phyloP scores from a whole-genome alignment of 768 basidiomycete genomes.

The Rossbeevera mucosa region DNA sequence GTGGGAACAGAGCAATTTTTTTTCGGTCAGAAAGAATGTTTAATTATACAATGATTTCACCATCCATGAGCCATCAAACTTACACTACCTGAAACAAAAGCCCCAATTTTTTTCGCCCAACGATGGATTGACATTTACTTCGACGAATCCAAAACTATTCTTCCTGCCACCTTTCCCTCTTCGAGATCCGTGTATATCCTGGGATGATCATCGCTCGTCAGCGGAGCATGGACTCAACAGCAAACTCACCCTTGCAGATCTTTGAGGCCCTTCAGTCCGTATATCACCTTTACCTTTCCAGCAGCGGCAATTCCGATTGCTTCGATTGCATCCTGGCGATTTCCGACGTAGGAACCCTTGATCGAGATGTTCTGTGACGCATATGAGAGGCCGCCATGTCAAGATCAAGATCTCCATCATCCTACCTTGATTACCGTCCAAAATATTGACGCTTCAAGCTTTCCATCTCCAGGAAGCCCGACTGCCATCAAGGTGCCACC shows the following conservation, averaged over 20 bases:
- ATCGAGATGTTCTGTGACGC: slow-evolving; percentile 21
- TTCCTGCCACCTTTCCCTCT: slow-evolving; percentile 40
- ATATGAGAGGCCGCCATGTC: background rate
- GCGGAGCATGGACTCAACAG: background rate
- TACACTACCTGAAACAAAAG: background rate
- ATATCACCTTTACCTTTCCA: slow-evolving; percentile 66
- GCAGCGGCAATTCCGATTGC: slow-evolving; percentile 70
- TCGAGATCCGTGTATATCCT: slow-evolving; percentile 40
- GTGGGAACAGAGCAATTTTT: background rate
- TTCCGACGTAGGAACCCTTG: slow-evolving; percentile 49
- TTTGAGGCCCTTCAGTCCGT: slow-evolving; percentile 40
- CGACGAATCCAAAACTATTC: slow-evolving; percentile 36
- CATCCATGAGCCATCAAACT: background rate
- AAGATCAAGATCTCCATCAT: background rate
- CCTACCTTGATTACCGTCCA: slow-evolving; percentile 63
- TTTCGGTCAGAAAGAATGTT: background rate
- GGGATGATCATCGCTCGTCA: background rate
- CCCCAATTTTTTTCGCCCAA: background rate
- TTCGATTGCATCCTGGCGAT: slow-evolving; percentile 80
- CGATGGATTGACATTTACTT: slow-evolving; percentile 13
- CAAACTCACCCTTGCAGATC: slow-evolving; percentile 49
- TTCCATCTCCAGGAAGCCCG: slow-evolving; percentile 63
- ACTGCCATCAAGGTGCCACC: slow-evolving; percentile 76
- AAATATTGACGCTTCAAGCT: slow-evolving; percentile 60
- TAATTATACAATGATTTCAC: background rate